A percentile compares a stretch with the other conserved stretches of the same genome.
Conservation (phyloP, 2,329 filamentous ascomycete species). For the Aspergillus melleus region DNA sequence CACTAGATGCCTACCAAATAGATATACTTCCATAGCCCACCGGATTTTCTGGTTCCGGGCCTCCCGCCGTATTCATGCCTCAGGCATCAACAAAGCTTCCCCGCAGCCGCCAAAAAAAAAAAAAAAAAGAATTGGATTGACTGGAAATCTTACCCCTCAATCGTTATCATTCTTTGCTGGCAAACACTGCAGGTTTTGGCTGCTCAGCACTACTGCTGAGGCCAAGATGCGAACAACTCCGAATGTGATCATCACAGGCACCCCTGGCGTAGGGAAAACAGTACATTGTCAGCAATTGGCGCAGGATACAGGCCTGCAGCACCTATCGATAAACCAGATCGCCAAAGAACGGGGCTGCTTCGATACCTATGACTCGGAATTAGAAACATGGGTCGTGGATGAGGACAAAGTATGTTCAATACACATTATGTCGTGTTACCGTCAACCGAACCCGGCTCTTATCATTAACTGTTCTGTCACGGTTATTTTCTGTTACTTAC, state of each 20-base stretch:
- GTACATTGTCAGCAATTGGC: slow-evolving; percentile 84
- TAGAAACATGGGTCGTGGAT: slow-evolving; percentile 88
- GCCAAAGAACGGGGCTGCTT: slow-evolving; percentile 87
- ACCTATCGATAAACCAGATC: slow-evolving; percentile 85
- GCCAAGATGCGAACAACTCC: slow-evolving; percentile 52
- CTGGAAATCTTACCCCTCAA: slow-evolving; percentile 10
- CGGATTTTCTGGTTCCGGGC: too few relatives aligned
- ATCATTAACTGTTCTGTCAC: neutral
- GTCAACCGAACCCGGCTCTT: too few relatives aligned
- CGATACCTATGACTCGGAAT: slow-evolving; percentile 83
- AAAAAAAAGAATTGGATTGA: neutral
- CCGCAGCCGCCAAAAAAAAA: slow-evolving; percentile 15
- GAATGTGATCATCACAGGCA: slow-evolving; percentile 94
- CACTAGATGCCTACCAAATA: neutral
- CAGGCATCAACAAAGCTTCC: neutral
- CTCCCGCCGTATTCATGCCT: too few relatives aligned
- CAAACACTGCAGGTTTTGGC: neutral
- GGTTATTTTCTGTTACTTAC: slow-evolving; percentile 8
- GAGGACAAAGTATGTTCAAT: slow-evolving; percentile 75
- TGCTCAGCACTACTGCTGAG: slow-evolving; percentile 5
- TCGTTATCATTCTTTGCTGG: slow-evolving; percentile 1
- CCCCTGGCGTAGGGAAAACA: slow-evolving; percentile 93
- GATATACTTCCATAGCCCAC: neutral
- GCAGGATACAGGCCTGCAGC: slow-evolving; percentile 71
- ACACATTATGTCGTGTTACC: neutral